Conservation (phyloP, 208 protist species). For the Leishmania major region DNA sequence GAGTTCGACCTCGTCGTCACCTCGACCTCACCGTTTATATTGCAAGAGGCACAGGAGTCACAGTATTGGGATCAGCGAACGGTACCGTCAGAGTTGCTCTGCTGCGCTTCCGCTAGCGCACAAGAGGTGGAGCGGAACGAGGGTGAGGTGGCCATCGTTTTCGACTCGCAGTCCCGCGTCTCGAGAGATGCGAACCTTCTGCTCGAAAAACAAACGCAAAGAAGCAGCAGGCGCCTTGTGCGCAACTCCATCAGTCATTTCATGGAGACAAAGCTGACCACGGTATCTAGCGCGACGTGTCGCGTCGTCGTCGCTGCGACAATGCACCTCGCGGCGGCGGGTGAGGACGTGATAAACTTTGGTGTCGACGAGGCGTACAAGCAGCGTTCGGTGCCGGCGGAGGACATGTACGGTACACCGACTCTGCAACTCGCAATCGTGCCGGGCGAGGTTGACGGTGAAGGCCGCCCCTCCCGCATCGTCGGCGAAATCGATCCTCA, state of each 20-base stretch:
- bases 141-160: conserved; percentile 26
- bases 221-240: background rate
- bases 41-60: conserved; percentile 51
- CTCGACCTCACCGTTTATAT: conserved; percentile 41
- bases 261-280: background rate
- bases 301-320: conserved; percentile 26
- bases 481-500: conserved; percentile 36
- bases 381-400: background rate
- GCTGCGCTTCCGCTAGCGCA: background rate
- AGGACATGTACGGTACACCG: background rate
- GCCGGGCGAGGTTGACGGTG: conserved; percentile 27
- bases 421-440: conserved; percentile 16
- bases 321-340: conserved; percentile 5
- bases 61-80: conserved; percentile 59
- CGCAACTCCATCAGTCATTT: background rate
- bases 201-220: conserved; percentile 1
- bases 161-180: conserved; percentile 15
- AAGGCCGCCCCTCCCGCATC: conserved; percentile 24
- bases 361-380: conserved; percentile 22
- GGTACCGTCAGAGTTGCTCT: conserved; percentile 29
- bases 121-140: conserved; percentile 15
- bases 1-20: conserved; percentile 70
- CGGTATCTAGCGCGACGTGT: background rate
- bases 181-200: conserved; percentile 9
- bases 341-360: conserved; percentile 3